Base-by-base conservation (phyloP, 306 rosid species). In the Lagenaria siceraria region DNA sequence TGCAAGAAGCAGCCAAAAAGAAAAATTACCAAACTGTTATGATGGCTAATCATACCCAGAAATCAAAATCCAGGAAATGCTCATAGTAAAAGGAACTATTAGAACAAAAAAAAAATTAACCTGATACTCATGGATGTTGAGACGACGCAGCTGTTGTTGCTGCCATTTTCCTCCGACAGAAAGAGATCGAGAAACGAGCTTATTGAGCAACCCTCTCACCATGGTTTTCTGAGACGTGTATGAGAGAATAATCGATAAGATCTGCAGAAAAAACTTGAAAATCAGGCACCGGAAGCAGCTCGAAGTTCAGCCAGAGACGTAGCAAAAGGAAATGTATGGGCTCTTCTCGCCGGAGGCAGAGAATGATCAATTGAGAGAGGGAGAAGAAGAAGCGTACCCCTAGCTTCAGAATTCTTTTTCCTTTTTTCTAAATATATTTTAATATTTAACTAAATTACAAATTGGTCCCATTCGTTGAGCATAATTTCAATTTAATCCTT, bases 111-210 rank as follows among this genome's bases (percentile, higher is more conserved):
- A 25, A 49, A 0, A 49, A 49, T 29, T 4, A 25, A 96, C 98
- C 99, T 96, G 99, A 75, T 90, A 96, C 85, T 96, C 99, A 81
- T 95, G 99, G 82, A 95, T 84, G 88, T 92, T 92, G 84, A 95
- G 99, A 81, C 97, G 97, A 84, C 99, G 99, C 87, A 95, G 97
- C 86, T 95, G 99, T 77, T 96, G 89, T 59, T 88, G 96, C 86
- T 92, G 99, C 93, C 93, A 92, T 79, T 86, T 90, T 5, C 97
- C 99, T 74, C 97, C 96, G 82, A 92, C 70, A 79, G 97, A 95
- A 68, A 95, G 96, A 36, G 98, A 95, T 63, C 97, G 92, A 70
- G 93, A 90, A 64, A 86, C 86, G 77, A 95, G 89, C 77, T 89
- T 93, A 85, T 82, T 92, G 79, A 95, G 85, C 74, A 83, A 78